phyloP scores from a whole-genome alignment of 2,329 filamentous ascomycete genomes.

The Trichoderma sp. region DNA sequence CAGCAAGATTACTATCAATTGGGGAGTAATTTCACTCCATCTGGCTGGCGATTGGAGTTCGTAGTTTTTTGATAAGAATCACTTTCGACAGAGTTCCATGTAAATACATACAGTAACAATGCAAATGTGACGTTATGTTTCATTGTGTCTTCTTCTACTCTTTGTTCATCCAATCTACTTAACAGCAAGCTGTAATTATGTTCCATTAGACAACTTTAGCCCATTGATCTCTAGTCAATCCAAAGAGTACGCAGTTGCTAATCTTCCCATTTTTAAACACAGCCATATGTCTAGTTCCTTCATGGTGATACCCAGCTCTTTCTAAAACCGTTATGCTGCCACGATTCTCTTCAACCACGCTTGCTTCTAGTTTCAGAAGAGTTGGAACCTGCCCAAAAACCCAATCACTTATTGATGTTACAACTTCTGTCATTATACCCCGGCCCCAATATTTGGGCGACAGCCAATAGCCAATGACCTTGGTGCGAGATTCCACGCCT shows the following conservation, averaged over 20 bases:
- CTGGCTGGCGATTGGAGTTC: no score
- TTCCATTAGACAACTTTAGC: background rate
- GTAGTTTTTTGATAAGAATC: no score
- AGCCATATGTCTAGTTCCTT: background rate
- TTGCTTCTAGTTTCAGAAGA: background rate
- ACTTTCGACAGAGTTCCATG: no score
- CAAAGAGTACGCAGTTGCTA: background rate
- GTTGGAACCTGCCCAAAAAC: background rate
- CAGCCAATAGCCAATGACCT: background rate
- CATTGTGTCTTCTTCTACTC: no score
- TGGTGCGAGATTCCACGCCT: background rate
- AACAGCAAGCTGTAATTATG: background rate
- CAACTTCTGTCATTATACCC: background rate
- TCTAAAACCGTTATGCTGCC: background rate
- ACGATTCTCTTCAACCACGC: background rate
- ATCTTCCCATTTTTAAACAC: background rate
- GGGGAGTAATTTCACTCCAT: no score
- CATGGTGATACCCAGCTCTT: background rate
- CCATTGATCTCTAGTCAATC: background rate
- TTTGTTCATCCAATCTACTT: background rate
- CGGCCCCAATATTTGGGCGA: background rate
- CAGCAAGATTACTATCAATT: no score
- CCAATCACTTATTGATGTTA: background rate
- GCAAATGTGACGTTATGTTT: no score
- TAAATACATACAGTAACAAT: no score